Conservation (phyloP, 371 early-diverging fungal species). For the Conidiobolus incongruus region DNA sequence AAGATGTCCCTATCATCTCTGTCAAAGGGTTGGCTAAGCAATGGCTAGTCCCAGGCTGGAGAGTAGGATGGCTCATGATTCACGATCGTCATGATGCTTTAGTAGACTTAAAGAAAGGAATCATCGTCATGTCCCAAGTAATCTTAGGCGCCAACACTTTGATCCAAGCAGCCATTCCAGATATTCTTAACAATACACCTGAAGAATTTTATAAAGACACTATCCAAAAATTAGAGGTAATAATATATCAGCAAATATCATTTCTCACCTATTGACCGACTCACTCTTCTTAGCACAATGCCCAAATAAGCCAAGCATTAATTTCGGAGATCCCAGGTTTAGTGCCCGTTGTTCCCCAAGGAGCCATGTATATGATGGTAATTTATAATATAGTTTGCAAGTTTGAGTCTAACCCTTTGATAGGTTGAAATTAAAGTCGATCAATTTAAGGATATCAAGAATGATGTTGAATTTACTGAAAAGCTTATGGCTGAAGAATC, state of each 20-base stretch:
- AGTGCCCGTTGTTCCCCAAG: conserved; percentile 57
- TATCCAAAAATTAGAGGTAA: conserved; percentile 35
- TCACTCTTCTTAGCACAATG: too few relatives aligned
- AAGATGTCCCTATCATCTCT: conserved; percentile 57
- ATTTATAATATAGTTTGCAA: not conserved
- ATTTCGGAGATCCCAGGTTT: conserved; percentile 50
- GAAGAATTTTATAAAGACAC: conserved; percentile 39
- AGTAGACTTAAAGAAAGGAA: conserved; percentile 20
- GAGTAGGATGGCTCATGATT: conserved; percentile 71
- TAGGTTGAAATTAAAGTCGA: conserved; percentile 30
- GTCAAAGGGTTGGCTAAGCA: conserved; percentile 80
- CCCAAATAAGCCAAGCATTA: conserved; percentile 28
- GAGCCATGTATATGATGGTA: conserved; percentile 86
- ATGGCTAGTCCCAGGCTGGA: conserved; percentile 82
- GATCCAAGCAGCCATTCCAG: conserved; percentile 49
- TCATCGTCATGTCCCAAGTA: conserved; percentile 42
- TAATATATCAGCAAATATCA: too few relatives aligned
- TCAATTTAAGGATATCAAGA: conserved; percentile 44
- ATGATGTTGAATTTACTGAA: conserved; percentile 62
- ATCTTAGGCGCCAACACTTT: conserved; percentile 69
- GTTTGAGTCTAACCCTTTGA: not conserved
- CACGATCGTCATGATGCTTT: conserved; percentile 42
- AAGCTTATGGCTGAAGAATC: conserved; percentile 64
- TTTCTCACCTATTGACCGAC: too few relatives aligned
- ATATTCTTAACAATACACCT: conserved; percentile 49